phyloP scores from a whole-genome alignment of 768 basidiomycete genomes.

The Thelephora ganbajun region DNA sequence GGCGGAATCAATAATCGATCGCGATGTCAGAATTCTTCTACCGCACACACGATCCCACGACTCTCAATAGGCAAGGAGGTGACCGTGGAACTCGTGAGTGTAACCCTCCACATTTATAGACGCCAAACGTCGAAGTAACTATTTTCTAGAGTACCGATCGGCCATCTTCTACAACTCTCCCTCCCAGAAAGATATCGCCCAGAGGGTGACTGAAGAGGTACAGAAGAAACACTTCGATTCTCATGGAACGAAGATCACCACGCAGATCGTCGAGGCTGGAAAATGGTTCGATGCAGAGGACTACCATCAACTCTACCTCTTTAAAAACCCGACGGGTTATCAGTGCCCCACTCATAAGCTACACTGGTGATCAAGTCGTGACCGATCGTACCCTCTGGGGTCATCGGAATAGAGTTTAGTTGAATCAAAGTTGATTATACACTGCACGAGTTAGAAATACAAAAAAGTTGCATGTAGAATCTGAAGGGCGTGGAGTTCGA shows the following conservation, averaged over 20 bases:
- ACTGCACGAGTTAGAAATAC: no score
- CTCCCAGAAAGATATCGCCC: conserved; percentile 61
- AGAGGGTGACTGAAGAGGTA: conserved; percentile 68
- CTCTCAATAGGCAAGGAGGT: conserved; percentile 61
- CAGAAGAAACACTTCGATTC: conserved; percentile 73
- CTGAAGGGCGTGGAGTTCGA: conserved; percentile 3
- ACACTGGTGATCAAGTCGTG: conserved; percentile 49
- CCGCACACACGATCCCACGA: conserved; percentile 88
- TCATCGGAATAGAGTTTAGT: no score
- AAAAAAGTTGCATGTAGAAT: no score
- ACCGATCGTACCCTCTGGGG: no score
- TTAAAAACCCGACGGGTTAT: conserved; percentile 80
- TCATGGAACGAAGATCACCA: conserved; percentile 53
- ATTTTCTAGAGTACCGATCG: conserved; percentile 70
- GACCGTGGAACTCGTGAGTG: conserved; percentile 68
- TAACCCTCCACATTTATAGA: neutral
- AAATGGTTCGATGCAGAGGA: conserved; percentile 77
- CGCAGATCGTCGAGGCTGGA: conserved; percentile 54
- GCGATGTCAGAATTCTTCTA: conserved; percentile 70
- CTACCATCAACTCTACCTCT: conserved; percentile 73
- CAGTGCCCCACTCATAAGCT: conserved; percentile 83
- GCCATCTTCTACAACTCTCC: conserved; percentile 72
- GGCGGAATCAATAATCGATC: neutral
- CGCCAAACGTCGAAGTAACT: neutral
- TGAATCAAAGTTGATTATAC: no score